Conservation (phyloP, 2,329 filamentous ascomycete genomes). For the Pseudogymnoascus sp. region DNA sequence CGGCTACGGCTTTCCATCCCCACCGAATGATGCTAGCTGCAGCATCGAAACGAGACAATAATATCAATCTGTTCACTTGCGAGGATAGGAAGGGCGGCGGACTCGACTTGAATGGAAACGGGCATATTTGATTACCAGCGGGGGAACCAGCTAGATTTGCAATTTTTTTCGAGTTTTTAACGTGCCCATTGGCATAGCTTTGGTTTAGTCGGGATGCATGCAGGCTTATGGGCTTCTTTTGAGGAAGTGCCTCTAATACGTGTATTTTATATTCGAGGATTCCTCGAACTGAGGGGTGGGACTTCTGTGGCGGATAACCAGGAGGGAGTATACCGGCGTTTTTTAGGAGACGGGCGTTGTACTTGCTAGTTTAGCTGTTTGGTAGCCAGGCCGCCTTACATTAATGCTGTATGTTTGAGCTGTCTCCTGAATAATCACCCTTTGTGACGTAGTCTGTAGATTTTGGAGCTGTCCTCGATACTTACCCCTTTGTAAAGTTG, state of each 20-base stretch:
- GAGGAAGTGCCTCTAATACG: background rate
- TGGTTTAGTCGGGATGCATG: conserved; percentile 1
- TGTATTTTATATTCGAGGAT: conserved; percentile 5
- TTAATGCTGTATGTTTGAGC: conserved; percentile 7
- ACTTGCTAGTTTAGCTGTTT: conserved; percentile 6
- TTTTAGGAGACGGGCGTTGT: conserved; percentile 4
- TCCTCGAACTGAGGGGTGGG: background rate
- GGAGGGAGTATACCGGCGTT: background rate
- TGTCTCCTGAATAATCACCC: background rate
- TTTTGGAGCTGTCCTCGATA: background rate
- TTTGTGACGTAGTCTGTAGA: background rate
- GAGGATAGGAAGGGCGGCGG: conserved; percentile 37
- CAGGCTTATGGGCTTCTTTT: background rate
- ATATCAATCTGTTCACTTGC: conserved; percentile 82
- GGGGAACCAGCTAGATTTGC: background rate
- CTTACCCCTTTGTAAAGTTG: background rate
- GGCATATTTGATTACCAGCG: background rate
- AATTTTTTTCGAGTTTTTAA: conserved; percentile 1
- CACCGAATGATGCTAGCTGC: conserved; percentile 87
- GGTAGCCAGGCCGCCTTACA: background rate
- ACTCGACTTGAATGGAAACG: conserved; percentile 3
- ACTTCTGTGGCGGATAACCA: conserved; percentile 2
- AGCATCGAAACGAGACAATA: conserved; percentile 76
- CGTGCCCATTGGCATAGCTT: background rate
- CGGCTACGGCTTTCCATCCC: conserved; percentile 88